Evolutionary conservation across 2,329 filamentous ascomycete genomes (phyloP), one percentile per base, ranked within the genome.

Genomic region (Coleophoma cylindrospora): DNA sequence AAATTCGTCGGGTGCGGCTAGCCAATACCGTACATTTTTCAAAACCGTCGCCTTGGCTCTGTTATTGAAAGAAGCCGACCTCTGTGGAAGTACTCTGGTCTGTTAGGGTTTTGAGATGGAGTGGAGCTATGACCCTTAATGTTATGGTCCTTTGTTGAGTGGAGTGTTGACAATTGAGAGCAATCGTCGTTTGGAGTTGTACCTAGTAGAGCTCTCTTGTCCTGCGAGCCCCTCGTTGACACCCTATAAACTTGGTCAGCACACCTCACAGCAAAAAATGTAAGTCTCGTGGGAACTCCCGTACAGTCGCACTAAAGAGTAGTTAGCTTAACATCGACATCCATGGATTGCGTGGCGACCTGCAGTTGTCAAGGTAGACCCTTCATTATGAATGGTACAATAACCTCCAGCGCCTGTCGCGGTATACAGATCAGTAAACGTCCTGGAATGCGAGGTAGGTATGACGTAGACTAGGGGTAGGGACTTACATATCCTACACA

Each of bases 401-500:
- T 95, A 96, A 47, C 88, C 87, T 49, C 87, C 86, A 40, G 78
- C 78, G 14, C 40, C 40, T 41, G 15, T 17, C 17, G 19, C 12
- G 9, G 14, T 41, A 10, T 17, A 19, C 7, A 9, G 22, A 22
- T 41, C 40, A 41, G 40, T 41, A 5, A n/a, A 21, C 13, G 2
- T 22, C 21, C 8, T 11, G 8, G 9, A 17, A 21, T 4, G 7
- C 17, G 2, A 15, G 11, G 13, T 41, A 41, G 15, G 15, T 13
- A 21, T 9, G 10, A 41, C 7, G 6, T 21, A 14, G 13, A 22
- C 4, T 17, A 22, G 15, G 7, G 11, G 14, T 17, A 19, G 19
- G 19, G 3, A 10, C 40, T 41, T 41, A 67, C 91, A 96, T 51
- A 77, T 77, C 53, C 74, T 77, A 66, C 91, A 96, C 34, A 74